Evolutionary conservation across 352 stramenopile genomes (phyloP).

Genomic region (Globisporangium orthogonon): DNA sequence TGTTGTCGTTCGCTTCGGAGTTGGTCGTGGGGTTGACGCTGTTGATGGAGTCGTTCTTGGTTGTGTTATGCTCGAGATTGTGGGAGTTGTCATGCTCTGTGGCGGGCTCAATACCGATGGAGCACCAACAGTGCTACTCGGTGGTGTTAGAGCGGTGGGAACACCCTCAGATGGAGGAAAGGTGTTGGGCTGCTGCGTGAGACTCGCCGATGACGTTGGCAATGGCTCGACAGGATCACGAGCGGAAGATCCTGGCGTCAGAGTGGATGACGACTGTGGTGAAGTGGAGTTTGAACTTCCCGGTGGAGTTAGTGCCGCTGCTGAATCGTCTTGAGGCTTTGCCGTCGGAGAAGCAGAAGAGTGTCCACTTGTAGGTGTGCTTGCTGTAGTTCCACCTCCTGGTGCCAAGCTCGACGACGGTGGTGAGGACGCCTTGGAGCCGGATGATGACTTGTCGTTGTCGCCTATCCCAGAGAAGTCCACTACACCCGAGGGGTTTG

Average conservation of each 20-base stretch:
- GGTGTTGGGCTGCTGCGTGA: not conserved
- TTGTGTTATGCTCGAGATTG: not conserved
- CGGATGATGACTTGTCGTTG: not conserved
- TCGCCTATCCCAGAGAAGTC: constrained; percentile 2
- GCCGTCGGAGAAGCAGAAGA: not conserved
- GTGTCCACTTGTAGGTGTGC: not conserved
- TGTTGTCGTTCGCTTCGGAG: constrained; percentile 4
- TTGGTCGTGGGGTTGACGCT: not conserved
- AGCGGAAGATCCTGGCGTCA: not conserved
- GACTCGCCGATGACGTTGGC: not conserved
- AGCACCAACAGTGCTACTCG: not conserved
- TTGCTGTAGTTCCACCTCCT: not conserved
- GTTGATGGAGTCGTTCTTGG: not conserved
- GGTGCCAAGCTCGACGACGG: not conserved
- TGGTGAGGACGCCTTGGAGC: not conserved
- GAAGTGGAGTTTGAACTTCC: not conserved
- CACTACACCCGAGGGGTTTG: not conserved
- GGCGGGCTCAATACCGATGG: not conserved
- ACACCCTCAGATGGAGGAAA: not conserved
- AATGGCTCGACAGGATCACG: not conserved
- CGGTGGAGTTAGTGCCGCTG: not conserved
- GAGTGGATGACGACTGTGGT: not conserved
- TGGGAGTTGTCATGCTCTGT: not conserved
- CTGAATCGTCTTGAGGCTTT: no score
- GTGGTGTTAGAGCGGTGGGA: not conserved